Evolutionary conservation across 352 stramenopile genomes (phyloP).

Genomic region (Pythium graminicola): DNA sequence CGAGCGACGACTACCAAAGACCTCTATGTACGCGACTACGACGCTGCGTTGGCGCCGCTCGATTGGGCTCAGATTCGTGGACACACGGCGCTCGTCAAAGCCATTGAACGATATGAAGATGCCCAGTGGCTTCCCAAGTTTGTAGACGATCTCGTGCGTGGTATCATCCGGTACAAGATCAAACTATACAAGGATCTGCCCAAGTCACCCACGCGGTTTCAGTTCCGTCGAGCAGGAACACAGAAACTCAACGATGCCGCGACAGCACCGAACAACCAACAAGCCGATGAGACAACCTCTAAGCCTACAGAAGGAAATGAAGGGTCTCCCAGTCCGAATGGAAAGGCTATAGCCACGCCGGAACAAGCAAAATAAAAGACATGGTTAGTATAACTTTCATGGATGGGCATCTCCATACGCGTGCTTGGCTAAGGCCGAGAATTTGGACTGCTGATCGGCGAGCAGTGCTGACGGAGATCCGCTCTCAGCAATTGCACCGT

Average conservation of each 20-base stretch:
- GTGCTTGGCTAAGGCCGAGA: conserved; percentile 31
- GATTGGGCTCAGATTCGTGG: conserved; percentile 51
- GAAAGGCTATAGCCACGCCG: too few species aligned
- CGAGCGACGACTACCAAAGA: conserved; percentile 43
- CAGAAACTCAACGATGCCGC: neutral
- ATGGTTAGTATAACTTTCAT: neutral
- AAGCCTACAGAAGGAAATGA: neutral
- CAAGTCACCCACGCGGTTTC: conserved; percentile 14
- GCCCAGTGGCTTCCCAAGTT: conserved; percentile 63
- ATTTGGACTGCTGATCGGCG: conserved; percentile 32
- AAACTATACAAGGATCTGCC: conserved; percentile 52
- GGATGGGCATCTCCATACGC: neutral
- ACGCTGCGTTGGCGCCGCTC: conserved; percentile 42
- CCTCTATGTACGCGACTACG: conserved; percentile 63
- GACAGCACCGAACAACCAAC: neutral
- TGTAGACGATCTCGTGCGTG: conserved; percentile 56
- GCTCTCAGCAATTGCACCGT: conserved; percentile 44
- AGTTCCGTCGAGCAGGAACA: conserved; percentile 13
- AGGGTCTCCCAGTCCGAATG: too few species aligned
- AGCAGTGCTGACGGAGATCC: conserved; percentile 35
- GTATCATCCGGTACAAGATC: conserved; percentile 71
- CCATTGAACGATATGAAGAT: conserved; percentile 60
- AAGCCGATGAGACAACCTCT: neutral
- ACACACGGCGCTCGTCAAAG: conserved; percentile 38
- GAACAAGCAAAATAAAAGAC: too few species aligned